These are phyloP conservation scores for Plasmodium gallinaceum DNA, from an alignment of 169 alveolate genomes.

Conservation along the genomic window DNA sequence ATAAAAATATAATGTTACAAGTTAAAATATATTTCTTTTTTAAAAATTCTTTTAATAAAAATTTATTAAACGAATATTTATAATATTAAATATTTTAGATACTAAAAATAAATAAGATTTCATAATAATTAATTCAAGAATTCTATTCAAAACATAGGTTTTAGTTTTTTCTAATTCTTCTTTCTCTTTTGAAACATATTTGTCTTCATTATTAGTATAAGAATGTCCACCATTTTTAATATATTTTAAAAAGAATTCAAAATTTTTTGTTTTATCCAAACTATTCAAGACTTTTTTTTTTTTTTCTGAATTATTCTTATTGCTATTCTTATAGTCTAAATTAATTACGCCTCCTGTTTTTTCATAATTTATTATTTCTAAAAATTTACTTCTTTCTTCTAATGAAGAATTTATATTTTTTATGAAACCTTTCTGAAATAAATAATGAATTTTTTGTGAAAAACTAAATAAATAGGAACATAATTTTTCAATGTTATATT, in stretches of 20 bases:
- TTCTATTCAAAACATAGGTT: constrained; percentile 24
- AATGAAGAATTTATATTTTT: constrained; percentile 11
- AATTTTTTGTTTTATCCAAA: neutral
- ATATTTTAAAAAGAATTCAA: constrained; percentile 10
- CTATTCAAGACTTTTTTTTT: neutral
- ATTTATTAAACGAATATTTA: constrained; percentile 40
- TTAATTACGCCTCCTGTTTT: neutral
- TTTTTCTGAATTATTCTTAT: constrained; percentile 1
- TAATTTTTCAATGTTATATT: constrained; percentile 28
- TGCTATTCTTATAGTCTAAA: neutral
- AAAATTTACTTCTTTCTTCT: constrained; percentile 20
- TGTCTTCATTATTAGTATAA: neutral
- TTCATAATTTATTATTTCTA: neutral
- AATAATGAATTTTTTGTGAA: constrained; percentile 26
- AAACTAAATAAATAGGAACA: constrained; percentile 40
- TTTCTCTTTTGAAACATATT: neutral
- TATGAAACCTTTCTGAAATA: neutral
- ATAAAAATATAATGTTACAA: no score
- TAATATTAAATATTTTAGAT: constrained; percentile 21
- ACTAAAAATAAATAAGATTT: constrained; percentile 34
- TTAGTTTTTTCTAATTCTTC: constrained; percentile 34
- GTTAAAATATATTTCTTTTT: no score
- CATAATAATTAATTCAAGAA: constrained; percentile 52
- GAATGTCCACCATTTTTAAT: constrained; percentile 12
- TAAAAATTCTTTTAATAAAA: neutral